A percentile compares a stretch with the other conserved stretches of the same genome.
Conservation (phyloP, 139 green algal species). For the Coelastrella sp. region DNA sequence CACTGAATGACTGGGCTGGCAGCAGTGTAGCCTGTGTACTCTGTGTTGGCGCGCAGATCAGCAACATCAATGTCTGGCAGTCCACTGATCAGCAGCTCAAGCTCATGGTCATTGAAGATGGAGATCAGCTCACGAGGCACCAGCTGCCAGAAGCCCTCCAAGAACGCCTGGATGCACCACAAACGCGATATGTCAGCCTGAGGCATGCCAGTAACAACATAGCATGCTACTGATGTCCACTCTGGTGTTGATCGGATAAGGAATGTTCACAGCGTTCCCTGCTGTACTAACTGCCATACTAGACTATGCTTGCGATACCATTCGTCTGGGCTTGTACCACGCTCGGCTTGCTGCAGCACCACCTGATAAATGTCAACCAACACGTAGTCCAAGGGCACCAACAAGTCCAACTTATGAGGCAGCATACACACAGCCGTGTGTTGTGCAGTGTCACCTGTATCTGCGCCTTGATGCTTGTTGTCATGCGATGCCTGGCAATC, state of each 20-base stretch:
- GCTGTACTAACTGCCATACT: too few relatives aligned
- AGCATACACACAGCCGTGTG: background rate
- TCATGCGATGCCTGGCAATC: conserved; percentile 95
- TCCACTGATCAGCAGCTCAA: conserved; percentile 98
- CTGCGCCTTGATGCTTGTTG: conserved; percentile 91
- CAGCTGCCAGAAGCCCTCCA: conserved; percentile 96
- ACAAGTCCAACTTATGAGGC: too few relatives aligned
- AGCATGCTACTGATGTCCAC: too few relatives aligned
- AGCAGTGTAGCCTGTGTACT: conserved; percentile 93
- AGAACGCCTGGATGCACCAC: conserved; percentile 66
- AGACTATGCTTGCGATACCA: too few relatives aligned
- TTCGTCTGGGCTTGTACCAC: too few relatives aligned
- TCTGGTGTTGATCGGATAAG: too few relatives aligned
- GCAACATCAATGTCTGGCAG: conserved; percentile 95
- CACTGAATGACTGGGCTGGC: conserved; percentile 81
- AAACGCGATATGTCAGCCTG: background rate
- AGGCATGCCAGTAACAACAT: too few relatives aligned
- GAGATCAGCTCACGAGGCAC: conserved; percentile 85
- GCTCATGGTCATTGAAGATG: conserved; percentile 98
- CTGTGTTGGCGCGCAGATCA: conserved; percentile 93
- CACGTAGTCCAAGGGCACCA: too few relatives aligned
- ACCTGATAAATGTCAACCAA: background rate
- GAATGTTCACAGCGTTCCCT: too few relatives aligned
- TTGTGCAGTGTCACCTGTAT: conserved; percentile 56
- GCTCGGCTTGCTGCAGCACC: background rate